Evolutionary conservation across 1,284 basidiomycete species (phyloP).

Genomic region (Tilletia walkeri): DNA sequence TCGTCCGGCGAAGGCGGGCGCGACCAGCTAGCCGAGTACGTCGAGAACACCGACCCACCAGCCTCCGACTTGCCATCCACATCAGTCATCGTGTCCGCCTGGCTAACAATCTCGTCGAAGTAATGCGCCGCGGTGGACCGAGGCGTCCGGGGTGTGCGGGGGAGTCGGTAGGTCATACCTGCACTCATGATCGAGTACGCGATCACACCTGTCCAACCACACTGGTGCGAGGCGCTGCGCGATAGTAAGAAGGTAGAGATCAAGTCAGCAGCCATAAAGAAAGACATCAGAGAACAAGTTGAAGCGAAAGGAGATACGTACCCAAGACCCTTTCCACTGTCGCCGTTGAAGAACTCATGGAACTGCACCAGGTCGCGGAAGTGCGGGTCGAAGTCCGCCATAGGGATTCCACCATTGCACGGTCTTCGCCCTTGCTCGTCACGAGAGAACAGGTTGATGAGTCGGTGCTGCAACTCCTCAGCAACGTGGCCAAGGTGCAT

Average conservation of each 20-base stretch:
- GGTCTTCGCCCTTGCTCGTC: constrained; percentile 81
- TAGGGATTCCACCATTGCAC: constrained; percentile 83
- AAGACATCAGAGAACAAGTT: not conserved
- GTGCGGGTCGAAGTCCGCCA: constrained; percentile 87
- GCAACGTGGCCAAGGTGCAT: constrained; percentile 91
- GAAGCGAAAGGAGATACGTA: not conserved
- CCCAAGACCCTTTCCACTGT: constrained; percentile 76
- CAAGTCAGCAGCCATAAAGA: not conserved
- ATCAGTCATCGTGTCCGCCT: constrained; percentile 24
- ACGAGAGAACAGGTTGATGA: constrained; percentile 92
- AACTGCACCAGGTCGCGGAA: constrained; percentile 96
- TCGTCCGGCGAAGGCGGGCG: constrained; percentile 49
- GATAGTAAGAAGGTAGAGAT: constrained; percentile 49
- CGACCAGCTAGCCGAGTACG: constrained; percentile 37
- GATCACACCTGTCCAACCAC: constrained; percentile 71
- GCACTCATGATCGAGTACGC: constrained; percentile 65
- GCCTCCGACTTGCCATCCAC: constrained; percentile 39
- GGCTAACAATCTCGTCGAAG: constrained; percentile 62
- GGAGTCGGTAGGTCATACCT: constrained; percentile 47
- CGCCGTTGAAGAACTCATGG: constrained; percentile 96
- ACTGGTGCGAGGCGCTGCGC: constrained; percentile 84
- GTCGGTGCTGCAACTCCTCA: constrained; percentile 93
- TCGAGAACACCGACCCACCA: constrained; percentile 27
- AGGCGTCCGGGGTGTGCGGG: constrained; percentile 66
- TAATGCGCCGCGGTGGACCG: constrained; percentile 84